Evolutionary conservation across 2,329 filamentous ascomycete species (phyloP), one percentile per base, ranked within the genome.

Genomic region (Stagonosporopsis chrysanthemi): DNA sequence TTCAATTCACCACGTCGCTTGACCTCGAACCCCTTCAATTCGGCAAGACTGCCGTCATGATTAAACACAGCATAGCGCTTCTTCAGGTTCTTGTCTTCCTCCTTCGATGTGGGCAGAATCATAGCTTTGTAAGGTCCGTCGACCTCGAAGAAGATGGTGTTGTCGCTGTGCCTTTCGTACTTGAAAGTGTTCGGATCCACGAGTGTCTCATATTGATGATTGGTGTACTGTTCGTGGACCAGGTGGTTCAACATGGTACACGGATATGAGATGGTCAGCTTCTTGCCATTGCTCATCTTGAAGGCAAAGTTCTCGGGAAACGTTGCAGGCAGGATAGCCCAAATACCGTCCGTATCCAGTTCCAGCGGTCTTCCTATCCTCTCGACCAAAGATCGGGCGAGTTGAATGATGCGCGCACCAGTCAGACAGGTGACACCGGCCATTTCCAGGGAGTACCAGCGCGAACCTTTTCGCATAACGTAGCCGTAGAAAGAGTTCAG

Each of bases 371-470:
- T 86, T 23, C 95, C 95, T 35, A 99, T 90, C 7, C 95, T 86
- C 74, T 99, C 95, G 4, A 99, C 94, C 2, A 99, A 84, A 68
- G 95, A 89, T 71, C 94, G 87, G 17, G 95, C 96, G 84, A 99
- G 88, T 72, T 99, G 95, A 74, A 99, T 99, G 73, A 99, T 99
- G 39, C 88, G 91, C 29, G 95, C 95, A 61, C 95, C 95, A 1
- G 95, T 99, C 75, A 99, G 81, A 79, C 95, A 99, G 39, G 95
- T 99, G 4, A 99, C 95, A 67, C 95, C 95, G 15, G 96, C 95
- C 95, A 99, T 99, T 75, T 99, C 95, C 85, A 99, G 89, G 17
- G 95, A 99, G 75, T 99, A 99, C 95, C 95, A 99, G 52, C 95
- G 88, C 35, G 95, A 99, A 31, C 95, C 95, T 75, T 99, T 99